Evolutionary conservation across 2,329 filamentous ascomycete genomes (phyloP).

Genomic region (Xylariaceae sp.): DNA sequence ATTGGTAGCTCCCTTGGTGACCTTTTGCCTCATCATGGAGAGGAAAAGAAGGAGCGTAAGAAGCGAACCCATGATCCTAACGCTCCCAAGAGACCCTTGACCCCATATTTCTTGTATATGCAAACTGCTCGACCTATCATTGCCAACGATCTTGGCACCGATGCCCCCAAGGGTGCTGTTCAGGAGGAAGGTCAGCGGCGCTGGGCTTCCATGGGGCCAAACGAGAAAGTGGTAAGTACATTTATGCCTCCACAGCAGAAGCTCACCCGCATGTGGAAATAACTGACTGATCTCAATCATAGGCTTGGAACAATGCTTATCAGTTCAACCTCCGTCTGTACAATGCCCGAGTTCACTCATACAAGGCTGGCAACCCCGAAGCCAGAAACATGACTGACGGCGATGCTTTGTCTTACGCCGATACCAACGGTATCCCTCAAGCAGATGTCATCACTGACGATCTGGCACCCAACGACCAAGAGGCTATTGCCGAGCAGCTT

Average conservation of each 20-base stretch:
- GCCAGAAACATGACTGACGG: conserved; percentile 68
- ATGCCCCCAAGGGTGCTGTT: conserved; percentile 83
- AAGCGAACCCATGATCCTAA: conserved; percentile 88
- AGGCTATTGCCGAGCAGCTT: conserved; percentile 66
- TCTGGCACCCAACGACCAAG: conserved; percentile 56
- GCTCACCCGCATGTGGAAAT: too few relatives aligned
- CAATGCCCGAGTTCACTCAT: conserved; percentile 69
- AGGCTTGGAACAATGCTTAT: conserved; percentile 71
- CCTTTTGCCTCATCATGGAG: conserved; percentile 56
- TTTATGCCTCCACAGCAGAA: conserved; percentile 26
- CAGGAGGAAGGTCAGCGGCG: conserved; percentile 85
- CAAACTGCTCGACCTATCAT: conserved; percentile 86
- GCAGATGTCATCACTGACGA: conserved; percentile 56
- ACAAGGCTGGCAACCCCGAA: conserved; percentile 64
- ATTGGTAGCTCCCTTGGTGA: conserved; percentile 56
- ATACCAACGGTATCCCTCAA: conserved; percentile 61
- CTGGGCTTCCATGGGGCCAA: conserved; percentile 78
- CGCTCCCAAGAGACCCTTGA: conserved; percentile 91
- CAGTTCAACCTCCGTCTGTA: conserved; percentile 72
- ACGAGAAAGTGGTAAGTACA: conserved; percentile 67
- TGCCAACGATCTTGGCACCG: conserved; percentile 75
- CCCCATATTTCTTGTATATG: conserved; percentile 95
- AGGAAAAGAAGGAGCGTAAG: conserved; percentile 88
- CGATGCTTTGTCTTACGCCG: conserved; percentile 66
- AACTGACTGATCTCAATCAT: conserved; percentile 22